phyloP scores from a whole-genome alignment of 225 moss, liverwort and hornwort species.

The Antitrichia curtipendula region DNA sequence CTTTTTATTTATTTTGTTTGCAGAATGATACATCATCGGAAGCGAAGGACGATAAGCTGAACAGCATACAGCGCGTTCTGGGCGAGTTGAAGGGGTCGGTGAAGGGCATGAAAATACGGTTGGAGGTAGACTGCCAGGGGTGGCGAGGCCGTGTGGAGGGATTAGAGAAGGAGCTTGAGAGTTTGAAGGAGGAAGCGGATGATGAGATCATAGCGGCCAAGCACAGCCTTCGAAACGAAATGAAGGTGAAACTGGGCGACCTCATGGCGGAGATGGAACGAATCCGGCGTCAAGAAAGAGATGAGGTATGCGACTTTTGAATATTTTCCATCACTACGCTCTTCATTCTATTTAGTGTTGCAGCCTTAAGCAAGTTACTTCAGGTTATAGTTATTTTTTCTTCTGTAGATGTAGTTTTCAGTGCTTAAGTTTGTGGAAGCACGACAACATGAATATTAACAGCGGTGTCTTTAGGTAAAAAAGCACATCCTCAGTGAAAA shows the following conservation, averaged over 20 bases:
- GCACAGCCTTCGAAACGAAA: constrained; percentile 67
- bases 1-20: not conserved
- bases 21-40: constrained; percentile 15
- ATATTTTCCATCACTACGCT: not conserved
- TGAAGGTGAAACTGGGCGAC: constrained; percentile 66
- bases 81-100: constrained; percentile 83
- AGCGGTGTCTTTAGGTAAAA: not conserved
- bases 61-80: constrained; percentile 58
- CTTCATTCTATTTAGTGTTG: not conserved
- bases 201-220: constrained; percentile 74
- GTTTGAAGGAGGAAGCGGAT: constrained; percentile 73
- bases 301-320: constrained; percentile 11
- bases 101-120: constrained; percentile 75
- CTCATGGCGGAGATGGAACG: constrained; percentile 62
- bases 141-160: constrained; percentile 82
- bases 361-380: not conserved
- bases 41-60: constrained; percentile 53
- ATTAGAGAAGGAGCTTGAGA: constrained; percentile 82
- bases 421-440: not conserved
- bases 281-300: constrained; percentile 66
- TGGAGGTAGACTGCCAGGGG: constrained; percentile 85
- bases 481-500: not conserved
- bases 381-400: not conserved
- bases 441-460: not conserved
- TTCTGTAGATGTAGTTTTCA: not conserved